These are phyloP conservation scores for Pythium oligandrum DNA, from an alignment of 352 stramenopile genomes.

Conservation along the genomic window DNA sequence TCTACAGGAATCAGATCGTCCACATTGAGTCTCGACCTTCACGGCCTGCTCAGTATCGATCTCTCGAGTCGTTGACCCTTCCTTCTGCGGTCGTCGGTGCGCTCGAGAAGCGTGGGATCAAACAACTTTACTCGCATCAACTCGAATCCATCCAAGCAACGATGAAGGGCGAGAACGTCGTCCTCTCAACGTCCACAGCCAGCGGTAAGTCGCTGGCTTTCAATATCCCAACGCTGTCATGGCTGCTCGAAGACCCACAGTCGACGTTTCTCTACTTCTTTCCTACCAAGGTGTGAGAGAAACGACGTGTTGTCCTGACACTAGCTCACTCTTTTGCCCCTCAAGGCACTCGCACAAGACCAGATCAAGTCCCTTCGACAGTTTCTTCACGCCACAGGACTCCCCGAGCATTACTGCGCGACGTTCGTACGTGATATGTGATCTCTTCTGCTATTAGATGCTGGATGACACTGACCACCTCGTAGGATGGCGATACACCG, in stretches of 20 bases:
- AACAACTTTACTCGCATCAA: constrained; percentile 91
- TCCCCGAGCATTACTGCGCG: constrained; percentile 43
- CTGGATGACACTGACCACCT: neutral
- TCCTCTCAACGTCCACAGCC: constrained; percentile 95
- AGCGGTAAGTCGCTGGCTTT: constrained; percentile 97
- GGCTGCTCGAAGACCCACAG: constrained; percentile 40
- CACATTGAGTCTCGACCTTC: constrained; percentile 61
- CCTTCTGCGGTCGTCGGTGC: constrained; percentile 27
- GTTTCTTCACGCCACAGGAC: constrained; percentile 55
- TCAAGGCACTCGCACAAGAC: constrained; percentile 93
- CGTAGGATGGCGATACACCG: constrained; percentile 92
- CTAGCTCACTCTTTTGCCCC: too few relatives aligned
- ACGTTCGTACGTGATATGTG: constrained; percentile 50
- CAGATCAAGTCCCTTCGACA: constrained; percentile 89
- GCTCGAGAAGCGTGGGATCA: constrained; percentile 46
- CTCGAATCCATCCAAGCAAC: constrained; percentile 86
- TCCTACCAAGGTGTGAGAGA: constrained; percentile 88
- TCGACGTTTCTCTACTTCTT: constrained; percentile 94
- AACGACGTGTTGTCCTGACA: neutral
- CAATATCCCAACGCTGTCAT: constrained; percentile 90
- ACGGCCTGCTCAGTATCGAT: constrained; percentile 35
- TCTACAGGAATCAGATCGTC: constrained; percentile 76
- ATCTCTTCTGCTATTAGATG: neutral
- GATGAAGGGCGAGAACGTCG: constrained; percentile 83
- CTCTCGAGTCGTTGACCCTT: constrained; percentile 33